phyloP scores from a whole-genome alignment of 148 eudicot genomes.

The Arbutus unedo region DNA sequence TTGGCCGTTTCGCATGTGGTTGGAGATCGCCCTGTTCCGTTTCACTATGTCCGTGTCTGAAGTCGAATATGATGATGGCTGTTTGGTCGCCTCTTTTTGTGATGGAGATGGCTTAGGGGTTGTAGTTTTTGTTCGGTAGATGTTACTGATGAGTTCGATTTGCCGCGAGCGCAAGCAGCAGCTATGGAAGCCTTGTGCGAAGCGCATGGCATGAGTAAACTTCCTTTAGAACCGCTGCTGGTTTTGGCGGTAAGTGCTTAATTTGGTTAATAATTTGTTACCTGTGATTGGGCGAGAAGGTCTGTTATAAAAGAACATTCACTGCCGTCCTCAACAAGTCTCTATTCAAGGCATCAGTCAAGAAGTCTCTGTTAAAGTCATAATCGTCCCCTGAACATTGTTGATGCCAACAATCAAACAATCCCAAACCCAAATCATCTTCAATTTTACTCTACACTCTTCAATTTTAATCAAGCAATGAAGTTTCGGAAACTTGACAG shows the following conservation, averaged over 20 bases:
- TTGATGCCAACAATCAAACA: too few relatives aligned
- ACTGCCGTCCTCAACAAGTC: too few relatives aligned
- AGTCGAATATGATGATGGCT: conserved; percentile 8
- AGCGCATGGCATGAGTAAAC: conserved; percentile 7
- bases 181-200: conserved; percentile 3
- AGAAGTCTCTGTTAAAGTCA: too few relatives aligned
- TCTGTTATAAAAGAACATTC: too few relatives aligned
- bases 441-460: too few relatives aligned
- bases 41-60: conserved; percentile 29
- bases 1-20: conserved; percentile 52
- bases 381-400: too few relatives aligned
- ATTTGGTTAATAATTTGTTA: too few relatives aligned
- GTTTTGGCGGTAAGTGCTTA: not conserved
- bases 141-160: not conserved
- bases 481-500: too few relatives aligned
- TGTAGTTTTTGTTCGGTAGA: not conserved
- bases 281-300: too few relatives aligned
- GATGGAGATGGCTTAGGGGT: not conserved
- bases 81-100: not conserved
- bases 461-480: too few relatives aligned
- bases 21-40: conserved; percentile 42
- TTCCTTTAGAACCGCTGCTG: not conserved
- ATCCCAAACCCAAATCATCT: too few relatives aligned
- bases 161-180: conserved; percentile 5
- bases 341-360: too few relatives aligned